A percentile compares a stretch with the other conserved stretches of the same genome.
Conservation (phyloP, 129 eudicot species). For the Flaveria linearis region DNA sequence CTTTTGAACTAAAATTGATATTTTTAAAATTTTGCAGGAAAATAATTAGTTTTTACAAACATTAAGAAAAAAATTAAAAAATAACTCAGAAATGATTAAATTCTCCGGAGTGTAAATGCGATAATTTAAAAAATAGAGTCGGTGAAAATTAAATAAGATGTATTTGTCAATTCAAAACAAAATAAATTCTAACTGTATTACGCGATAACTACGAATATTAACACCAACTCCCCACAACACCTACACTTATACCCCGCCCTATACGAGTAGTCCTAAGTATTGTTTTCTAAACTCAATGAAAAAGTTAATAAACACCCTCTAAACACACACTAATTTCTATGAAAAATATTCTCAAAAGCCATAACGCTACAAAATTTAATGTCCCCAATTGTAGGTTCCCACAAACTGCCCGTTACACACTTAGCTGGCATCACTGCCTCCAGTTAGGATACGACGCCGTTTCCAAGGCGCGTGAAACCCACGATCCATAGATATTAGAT, state of each 20-base stretch:
- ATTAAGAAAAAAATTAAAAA: too few relatives aligned
- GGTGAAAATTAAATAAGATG: too few relatives aligned
- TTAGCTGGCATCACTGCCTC: conserved; percentile 35
- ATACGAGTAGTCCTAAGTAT: not conserved
- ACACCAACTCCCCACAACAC: not conserved
- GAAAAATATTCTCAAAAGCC: conserved; percentile 19
- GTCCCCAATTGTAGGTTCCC: conserved; percentile 24
- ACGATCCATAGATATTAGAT: conserved; percentile 27
- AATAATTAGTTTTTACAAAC: too few relatives aligned
- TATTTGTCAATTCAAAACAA: too few relatives aligned
- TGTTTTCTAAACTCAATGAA: not conserved
- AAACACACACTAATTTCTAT: conserved; percentile 1
- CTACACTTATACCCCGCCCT: not conserved
- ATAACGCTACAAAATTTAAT: conserved; percentile 24
- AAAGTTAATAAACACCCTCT: conserved; percentile 11
- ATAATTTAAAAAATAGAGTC: too few relatives aligned
- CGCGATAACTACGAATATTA: too few relatives aligned
- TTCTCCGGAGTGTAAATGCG: too few relatives aligned
- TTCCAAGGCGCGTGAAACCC: conserved; percentile 16
- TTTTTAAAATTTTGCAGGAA: too few relatives aligned
- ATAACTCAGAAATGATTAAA: too few relatives aligned
- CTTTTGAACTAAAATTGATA: too few relatives aligned
- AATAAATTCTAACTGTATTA: too few relatives aligned
- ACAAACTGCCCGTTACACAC: conserved; percentile 33
- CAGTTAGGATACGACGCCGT: conserved; percentile 26